Evolutionary conservation across 2,329 filamentous ascomycete genomes (phyloP).

Genomic region (Alternaria gansuensis): DNA sequence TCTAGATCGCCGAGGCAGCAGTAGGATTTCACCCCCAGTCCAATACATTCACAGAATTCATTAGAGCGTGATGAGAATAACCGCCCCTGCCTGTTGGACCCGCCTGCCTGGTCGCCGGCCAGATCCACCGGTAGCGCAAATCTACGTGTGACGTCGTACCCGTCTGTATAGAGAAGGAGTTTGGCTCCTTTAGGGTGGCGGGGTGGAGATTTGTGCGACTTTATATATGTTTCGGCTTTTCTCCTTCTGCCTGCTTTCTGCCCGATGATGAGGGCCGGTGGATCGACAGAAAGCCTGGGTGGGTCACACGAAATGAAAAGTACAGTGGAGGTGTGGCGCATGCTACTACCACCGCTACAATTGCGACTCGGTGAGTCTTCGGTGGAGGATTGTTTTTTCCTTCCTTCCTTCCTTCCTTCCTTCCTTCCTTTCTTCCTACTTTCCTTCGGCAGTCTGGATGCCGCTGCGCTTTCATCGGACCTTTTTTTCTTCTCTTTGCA

Average conservation of each 20-base stretch:
- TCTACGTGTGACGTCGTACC: constrained; percentile 16
- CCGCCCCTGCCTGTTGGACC: constrained; percentile 7
- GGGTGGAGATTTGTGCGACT: constrained; percentile 15
- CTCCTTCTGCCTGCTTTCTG: not conserved
- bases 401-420: not conserved
- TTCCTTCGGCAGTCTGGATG: constrained; percentile 9
- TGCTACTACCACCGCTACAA: not conserved
- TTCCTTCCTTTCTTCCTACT: not conserved
- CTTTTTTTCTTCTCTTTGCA: constrained; percentile 5
- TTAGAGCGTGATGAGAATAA: constrained; percentile 9
- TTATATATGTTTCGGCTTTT: constrained; percentile 6
- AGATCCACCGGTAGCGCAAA: constrained; percentile 16
- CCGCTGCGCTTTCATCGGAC: not conserved
- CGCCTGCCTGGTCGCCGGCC: constrained; percentile 11
- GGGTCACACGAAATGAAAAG: not conserved
- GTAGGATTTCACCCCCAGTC: constrained; percentile 9
- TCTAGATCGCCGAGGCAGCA: constrained; percentile 13
- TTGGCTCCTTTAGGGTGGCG: not conserved
- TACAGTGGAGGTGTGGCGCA: constrained; percentile 3
- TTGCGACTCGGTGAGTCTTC: constrained; percentile 1
- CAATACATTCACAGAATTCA: not conserved
- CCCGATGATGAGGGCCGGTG: constrained; percentile 5
- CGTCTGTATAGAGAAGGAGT: constrained; percentile 2
- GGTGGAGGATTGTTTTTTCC: not conserved
- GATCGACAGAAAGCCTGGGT: constrained; percentile 4